phyloP scores from a whole-genome alignment of 1,139 yeast species.

The Candida frijolesensis region DNA sequence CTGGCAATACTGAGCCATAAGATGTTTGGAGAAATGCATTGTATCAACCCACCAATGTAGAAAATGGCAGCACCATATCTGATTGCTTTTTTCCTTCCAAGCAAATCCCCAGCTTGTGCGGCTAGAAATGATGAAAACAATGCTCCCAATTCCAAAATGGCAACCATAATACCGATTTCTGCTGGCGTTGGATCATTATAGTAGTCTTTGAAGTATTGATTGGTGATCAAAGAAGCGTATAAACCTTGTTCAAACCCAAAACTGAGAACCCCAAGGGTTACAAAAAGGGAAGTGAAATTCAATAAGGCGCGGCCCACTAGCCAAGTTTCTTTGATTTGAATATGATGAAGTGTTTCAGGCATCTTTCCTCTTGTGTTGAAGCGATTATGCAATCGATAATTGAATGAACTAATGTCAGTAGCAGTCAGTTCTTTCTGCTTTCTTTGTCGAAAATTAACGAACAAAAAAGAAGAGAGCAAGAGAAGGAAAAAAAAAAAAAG shows the following conservation, averaged over 20 bases:
- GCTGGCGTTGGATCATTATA: constrained; percentile 65
- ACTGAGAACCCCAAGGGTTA: constrained; percentile 58
- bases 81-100: constrained; percentile 82
- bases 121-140: constrained; percentile 73
- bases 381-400: neutral
- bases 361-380: neutral
- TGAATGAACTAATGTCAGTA: neutral
- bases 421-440: neutral
- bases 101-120: constrained; percentile 75
- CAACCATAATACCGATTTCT: constrained; percentile 53
- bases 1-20: constrained; percentile 67
- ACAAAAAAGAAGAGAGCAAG: neutral
- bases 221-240: constrained; percentile 64
- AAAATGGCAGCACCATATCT: constrained; percentile 80
- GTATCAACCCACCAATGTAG: constrained; percentile 78
- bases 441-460: neutral
- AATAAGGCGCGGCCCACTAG: constrained; percentile 57
- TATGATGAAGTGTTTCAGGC: constrained; percentile 21
- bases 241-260: constrained; percentile 69
- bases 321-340: constrained; percentile 41
- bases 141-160: constrained; percentile 72
- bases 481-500: neutral
- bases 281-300: constrained; percentile 60
- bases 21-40: constrained; percentile 53
- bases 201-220: constrained; percentile 70